Evolutionary conservation across 257 asterid species (phyloP).

Genomic region (Solanum chiquidenum): DNA sequence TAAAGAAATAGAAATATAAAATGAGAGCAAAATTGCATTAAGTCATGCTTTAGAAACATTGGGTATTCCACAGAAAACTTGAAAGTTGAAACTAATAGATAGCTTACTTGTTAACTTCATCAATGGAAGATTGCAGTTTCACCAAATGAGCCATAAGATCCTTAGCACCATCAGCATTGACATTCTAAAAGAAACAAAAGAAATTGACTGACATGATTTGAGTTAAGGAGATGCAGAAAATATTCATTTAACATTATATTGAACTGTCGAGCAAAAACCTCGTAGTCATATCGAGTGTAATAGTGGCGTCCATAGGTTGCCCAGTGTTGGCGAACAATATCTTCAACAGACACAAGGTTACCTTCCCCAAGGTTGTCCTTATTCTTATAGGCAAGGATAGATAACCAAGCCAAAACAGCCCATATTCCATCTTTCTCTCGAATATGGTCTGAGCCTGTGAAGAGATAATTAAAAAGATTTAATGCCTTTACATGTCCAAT

Average conservation of each 20-base stretch:
- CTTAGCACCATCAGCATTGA: conserved; percentile 79
- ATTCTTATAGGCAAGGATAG: conserved; percentile 83
- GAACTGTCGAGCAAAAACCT: conserved; percentile 32
- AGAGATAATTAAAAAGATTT: neutral
- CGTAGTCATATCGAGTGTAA: conserved; percentile 93
- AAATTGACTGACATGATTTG: neutral
- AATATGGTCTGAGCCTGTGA: conserved; percentile 90
- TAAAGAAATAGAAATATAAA: neutral
- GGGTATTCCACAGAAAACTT: neutral
- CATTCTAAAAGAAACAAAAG: conserved; percentile 48
- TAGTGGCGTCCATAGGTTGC: conserved; percentile 90
- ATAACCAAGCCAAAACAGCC: conserved; percentile 98
- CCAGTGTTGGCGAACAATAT: conserved; percentile 97
- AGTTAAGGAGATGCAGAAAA: neutral
- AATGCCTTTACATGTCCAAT: neutral
- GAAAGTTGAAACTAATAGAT: neutral
- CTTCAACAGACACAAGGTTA: conserved; percentile 79
- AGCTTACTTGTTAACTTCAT: conserved; percentile 72
- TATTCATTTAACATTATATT: neutral
- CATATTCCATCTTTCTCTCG: conserved; percentile 99
- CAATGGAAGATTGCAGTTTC: conserved; percentile 70
- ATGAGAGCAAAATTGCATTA: neutral
- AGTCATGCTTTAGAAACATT: conserved; percentile 1
- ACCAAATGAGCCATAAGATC: conserved; percentile 89
- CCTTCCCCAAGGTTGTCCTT: conserved; percentile 67